Base-by-base conservation (phyloP, 805 yeast species). In the Sugiyamaella americana region DNA sequence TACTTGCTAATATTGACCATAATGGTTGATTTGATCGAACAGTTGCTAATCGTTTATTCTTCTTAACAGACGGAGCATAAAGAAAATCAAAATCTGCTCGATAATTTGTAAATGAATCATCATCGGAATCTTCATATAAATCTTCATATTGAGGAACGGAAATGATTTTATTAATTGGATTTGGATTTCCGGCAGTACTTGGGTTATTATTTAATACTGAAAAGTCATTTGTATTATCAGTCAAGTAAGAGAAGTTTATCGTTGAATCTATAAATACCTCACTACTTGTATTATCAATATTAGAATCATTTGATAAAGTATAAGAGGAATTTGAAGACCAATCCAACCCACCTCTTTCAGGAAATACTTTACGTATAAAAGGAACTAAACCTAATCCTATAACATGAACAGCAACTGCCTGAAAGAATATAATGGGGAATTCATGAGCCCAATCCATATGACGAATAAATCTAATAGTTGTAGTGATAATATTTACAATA, bases 1-100 rank as follows among this genome's bases (percentile, higher is more conserved):
- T 51, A 24, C 58, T 55, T 2, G 69, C 69, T 23, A 64, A 47
- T 6, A 58, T 53, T 3, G 68, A 52, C 69, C 69, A 65, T 3
- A 65, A 46, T 1, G 66, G 65, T 42, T 65, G 69, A 40, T 53
- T 55, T 1, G 56, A 51, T 38, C 58, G 49, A 5, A 56, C 56
- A 2, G 50, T 47, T 11, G 55, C 58, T n/a, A 51, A 50, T 37
- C 57, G 48, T 43, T 59, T 62, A 48, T 59, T 59, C 51, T 54
- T 61, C 48, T 53, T 53, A 10, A 56, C 46, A 10, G 54, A 49
- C 3, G 58, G 53, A 2, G 57, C 44, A 36, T 48, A 46, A 19
- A 51, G 43, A 47, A 55, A 47, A 35, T 56, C 53, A 24, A 51
- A 46, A 40, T 56, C 54, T 6, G 51, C 38, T 2, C 46, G 17